Conservation (phyloP, 257 asterid genomes). For the Penstemon barbatus region DNA sequence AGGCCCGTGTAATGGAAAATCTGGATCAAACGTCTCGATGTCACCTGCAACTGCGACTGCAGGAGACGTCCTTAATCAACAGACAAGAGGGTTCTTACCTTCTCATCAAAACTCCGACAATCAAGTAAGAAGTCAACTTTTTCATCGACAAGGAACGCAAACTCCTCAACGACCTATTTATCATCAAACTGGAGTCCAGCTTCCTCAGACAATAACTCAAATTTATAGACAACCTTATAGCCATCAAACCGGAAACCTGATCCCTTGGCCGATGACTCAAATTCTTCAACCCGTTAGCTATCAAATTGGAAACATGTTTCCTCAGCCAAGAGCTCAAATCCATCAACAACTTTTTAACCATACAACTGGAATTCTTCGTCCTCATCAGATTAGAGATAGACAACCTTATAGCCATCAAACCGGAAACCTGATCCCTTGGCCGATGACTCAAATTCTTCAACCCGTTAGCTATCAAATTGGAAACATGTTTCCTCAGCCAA, state of each 20-base stretch:
- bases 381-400: constrained; percentile 6
- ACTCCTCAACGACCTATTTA: constrained; percentile 9
- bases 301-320: constrained; percentile 1
- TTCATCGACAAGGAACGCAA: too few species aligned
- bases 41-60: constrained; percentile 26
- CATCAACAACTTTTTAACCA: neutral
- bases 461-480: neutral
- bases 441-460: constrained; percentile 3
- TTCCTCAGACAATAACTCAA: too few species aligned
- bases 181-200: neutral
- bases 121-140: too few species aligned
- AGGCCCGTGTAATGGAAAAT: constrained; percentile 25
- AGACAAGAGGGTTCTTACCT: too few species aligned
- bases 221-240: neutral
- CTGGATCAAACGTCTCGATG: constrained; percentile 24
- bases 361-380: neutral
- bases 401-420: neutral
- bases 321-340: neutral
- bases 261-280: neutral
- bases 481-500: constrained; percentile 1
- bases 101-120: too few species aligned
- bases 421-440: neutral
- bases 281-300: neutral
- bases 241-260: neutral
- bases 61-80: neutral